Evolutionary conservation across 108 stramenopile genomes (phyloP).

Genomic region (Pseudonitzschia pungens): DNA sequence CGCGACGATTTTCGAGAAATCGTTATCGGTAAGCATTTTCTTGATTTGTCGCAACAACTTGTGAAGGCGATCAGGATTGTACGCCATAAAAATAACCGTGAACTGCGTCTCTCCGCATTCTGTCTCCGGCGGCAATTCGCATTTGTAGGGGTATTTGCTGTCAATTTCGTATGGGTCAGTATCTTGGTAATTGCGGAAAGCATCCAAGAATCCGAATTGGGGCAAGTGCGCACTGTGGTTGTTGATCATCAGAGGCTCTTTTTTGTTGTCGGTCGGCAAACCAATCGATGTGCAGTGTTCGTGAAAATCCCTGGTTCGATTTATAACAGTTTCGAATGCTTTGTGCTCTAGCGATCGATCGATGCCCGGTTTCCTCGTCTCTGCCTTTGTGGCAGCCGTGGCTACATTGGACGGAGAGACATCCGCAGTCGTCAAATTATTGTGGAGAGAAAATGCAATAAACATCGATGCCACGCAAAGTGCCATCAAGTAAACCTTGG

Average conservation of each 20-base stretch:
- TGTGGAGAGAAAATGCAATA: not conserved
- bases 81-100: slow-evolving; percentile 64
- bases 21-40: slow-evolving; percentile 25
- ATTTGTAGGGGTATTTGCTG: slow-evolving; percentile 33
- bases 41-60: slow-evolving; percentile 39
- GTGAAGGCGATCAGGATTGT: slow-evolving; percentile 53
- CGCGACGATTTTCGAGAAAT: slow-evolving; percentile 28
- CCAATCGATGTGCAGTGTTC: not conserved
- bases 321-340: not conserved
- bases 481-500: not conserved
- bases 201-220: slow-evolving; percentile 47
- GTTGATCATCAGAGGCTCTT: not conserved
- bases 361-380: not conserved
- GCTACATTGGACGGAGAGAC: not conserved
- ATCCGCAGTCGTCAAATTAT: not conserved
- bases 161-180: not conserved
- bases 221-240: slow-evolving; percentile 33
- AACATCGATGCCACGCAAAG: not conserved
- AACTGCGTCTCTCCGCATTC: slow-evolving; percentile 55
- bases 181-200: slow-evolving; percentile 18
- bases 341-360: not conserved
- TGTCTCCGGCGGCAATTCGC: slow-evolving; percentile 46
- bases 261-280: not conserved
- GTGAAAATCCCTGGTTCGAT: not conserved
- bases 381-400: too few relatives aligned